phyloP scores from a whole-genome alignment of 805 yeast species.

The Hyphopichia homilentoma region DNA sequence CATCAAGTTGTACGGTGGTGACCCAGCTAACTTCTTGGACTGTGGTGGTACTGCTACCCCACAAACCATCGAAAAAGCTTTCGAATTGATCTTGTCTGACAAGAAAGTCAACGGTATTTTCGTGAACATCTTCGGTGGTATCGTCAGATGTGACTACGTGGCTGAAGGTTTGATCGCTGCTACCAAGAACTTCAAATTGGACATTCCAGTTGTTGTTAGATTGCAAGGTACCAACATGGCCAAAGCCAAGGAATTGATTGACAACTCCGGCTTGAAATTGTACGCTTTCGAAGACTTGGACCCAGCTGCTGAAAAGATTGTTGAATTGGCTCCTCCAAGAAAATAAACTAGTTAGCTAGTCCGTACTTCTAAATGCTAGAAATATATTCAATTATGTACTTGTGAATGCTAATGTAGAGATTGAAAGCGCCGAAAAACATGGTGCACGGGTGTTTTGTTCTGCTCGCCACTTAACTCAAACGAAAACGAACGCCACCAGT shows the following conservation, averaged over 20 bases:
- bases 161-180: conserved; percentile 97
- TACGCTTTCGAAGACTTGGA: conserved; percentile 90
- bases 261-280: conserved; percentile 87
- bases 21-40: conserved; percentile 98
- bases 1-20: conserved; percentile 96
- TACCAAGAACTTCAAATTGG: conserved; percentile 84
- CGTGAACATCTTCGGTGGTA: conserved; percentile 99
- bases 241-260: conserved; percentile 81
- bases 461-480: too few relatives aligned
- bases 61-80: conserved; percentile 94
- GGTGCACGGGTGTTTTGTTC: too few relatives aligned
- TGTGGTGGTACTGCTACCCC: conserved; percentile 99
- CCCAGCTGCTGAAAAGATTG: conserved; percentile 95
- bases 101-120: conserved; percentile 88
- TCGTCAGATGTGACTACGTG: conserved; percentile 98
- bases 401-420: too few relatives aligned
- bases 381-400: not conserved
- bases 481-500: too few relatives aligned
- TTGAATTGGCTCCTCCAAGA: conserved; percentile 53
- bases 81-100: conserved; percentile 88
- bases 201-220: conserved; percentile 95
- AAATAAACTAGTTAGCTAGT: conserved; percentile 5
- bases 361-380: not conserved
- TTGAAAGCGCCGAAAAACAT: too few relatives aligned
- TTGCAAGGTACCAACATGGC: conserved; percentile 96